Evolutionary conservation across 768 basidiomycete species (phyloP).

Genomic region (Pulveroboletus sp.): DNA sequence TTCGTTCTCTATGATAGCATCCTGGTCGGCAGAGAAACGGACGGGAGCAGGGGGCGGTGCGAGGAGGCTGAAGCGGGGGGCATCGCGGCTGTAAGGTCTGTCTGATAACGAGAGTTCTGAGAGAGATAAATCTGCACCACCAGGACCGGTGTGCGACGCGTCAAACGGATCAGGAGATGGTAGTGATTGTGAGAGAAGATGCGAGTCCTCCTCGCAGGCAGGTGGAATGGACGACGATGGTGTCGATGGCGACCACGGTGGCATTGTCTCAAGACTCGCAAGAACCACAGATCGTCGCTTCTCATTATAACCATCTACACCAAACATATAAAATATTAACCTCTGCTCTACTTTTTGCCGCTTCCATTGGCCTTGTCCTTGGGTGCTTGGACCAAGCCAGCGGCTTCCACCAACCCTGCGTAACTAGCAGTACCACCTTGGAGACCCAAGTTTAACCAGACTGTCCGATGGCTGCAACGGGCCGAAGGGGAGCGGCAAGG

Average conservation of each 20-base stretch:
- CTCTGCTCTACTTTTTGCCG: slow-evolving; percentile 10
- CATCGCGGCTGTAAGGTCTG: slow-evolving; percentile 24
- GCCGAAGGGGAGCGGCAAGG: slow-evolving; percentile 20
- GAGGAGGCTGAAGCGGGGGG: slow-evolving; percentile 33
- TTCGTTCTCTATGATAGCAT: slow-evolving; percentile 22
- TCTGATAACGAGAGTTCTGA: slow-evolving; percentile 53
- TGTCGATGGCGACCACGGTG: slow-evolving; percentile 30
- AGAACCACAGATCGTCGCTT: not conserved
- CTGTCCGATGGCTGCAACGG: slow-evolving; percentile 7
- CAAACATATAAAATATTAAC: too few relatives aligned
- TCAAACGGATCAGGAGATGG: slow-evolving; percentile 32
- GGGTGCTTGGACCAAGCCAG: slow-evolving; percentile 7
- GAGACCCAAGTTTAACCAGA: slow-evolving; percentile 23
- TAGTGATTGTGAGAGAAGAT: slow-evolving; percentile 48
- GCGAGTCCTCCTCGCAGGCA: slow-evolving; percentile 30
- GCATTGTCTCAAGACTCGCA: slow-evolving; percentile 13
- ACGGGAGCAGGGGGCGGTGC: slow-evolving; percentile 23
- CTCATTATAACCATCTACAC: not conserved
- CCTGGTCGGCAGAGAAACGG: slow-evolving; percentile 22
- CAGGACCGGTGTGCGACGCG: slow-evolving; percentile 38
- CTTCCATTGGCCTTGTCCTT: slow-evolving; percentile 8
- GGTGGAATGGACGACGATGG: slow-evolving; percentile 27
- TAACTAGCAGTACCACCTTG: slow-evolving; percentile 13
- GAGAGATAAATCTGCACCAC: slow-evolving; percentile 52
- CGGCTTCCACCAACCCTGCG: slow-evolving; percentile 21